These are phyloP conservation scores for Fusarium stilboides DNA, from an alignment of 2,329 filamentous ascomycete species.

Conservation along the genomic window DNA sequence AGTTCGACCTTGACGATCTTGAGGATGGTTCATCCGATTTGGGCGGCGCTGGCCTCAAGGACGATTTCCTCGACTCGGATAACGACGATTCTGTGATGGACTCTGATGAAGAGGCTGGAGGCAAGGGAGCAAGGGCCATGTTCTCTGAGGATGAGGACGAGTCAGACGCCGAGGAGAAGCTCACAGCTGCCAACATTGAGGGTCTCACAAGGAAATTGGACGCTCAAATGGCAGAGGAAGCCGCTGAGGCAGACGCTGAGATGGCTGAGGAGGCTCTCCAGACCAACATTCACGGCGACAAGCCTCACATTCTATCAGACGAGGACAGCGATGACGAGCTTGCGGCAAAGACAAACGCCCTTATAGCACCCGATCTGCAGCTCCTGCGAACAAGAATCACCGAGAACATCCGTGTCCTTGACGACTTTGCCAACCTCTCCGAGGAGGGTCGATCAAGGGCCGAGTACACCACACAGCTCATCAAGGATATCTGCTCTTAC, in stretches of 20 bases:
- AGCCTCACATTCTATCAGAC: slow-evolving; percentile 75
- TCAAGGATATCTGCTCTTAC: slow-evolving; percentile 95
- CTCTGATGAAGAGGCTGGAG: slow-evolving; percentile 75
- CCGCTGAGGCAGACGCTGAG: slow-evolving; percentile 87
- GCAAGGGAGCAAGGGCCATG: slow-evolving; percentile 71
- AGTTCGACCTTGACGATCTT: slow-evolving; percentile 64
- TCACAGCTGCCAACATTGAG: slow-evolving; percentile 96
- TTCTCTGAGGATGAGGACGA: slow-evolving; percentile 97
- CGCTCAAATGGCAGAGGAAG: slow-evolving; percentile 80
- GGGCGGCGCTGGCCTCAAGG: slow-evolving; percentile 59
- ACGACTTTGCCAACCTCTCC: slow-evolving; percentile 86
- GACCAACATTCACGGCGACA: slow-evolving; percentile 91
- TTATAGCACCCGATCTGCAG: slow-evolving; percentile 90
- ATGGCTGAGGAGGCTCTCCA: slow-evolving; percentile 88
- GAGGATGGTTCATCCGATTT: slow-evolving; percentile 61
- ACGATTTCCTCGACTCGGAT: slow-evolving; percentile 72
- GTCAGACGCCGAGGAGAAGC: slow-evolving; percentile 87
- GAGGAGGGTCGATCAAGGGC: slow-evolving; percentile 86
- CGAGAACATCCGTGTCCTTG: slow-evolving; percentile 91
- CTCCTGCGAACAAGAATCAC: slow-evolving; percentile 90
- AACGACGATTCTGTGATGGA: slow-evolving; percentile 77
- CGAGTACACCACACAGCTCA: slow-evolving; percentile 88
- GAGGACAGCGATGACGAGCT: slow-evolving; percentile 74
- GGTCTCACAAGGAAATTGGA: slow-evolving; percentile 91
- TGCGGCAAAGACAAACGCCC: slow-evolving; percentile 71